phyloP scores from a whole-genome alignment of 1,284 basidiomycete genomes.

The Uromyces viciae-fabae region DNA sequence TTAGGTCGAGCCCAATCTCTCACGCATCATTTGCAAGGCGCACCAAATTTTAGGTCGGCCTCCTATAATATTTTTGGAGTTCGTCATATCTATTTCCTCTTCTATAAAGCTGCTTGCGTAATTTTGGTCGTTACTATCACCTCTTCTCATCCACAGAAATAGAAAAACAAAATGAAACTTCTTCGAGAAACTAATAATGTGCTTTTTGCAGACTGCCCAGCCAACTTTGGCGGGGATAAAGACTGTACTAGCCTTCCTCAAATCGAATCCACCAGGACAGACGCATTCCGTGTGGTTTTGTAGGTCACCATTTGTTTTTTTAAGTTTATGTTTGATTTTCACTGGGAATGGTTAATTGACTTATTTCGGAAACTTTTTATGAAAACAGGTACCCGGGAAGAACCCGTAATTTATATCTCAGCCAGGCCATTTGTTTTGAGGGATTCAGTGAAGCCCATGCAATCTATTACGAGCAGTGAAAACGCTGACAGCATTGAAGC shows the following conservation, averaged over 20 bases:
- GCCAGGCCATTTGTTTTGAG: constrained; percentile 92
- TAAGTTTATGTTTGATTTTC: constrained; percentile 12
- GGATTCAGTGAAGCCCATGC: constrained; percentile 78
- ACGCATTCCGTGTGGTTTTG: constrained; percentile 61
- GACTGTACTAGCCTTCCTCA: constrained; percentile 81
- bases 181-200: background rate
- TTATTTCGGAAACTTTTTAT: constrained; percentile 65
- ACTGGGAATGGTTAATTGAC: background rate
- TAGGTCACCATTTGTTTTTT: constrained; percentile 38
- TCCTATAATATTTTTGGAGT: constrained; percentile 58
- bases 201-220: constrained; percentile 64
- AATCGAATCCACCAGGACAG: constrained; percentile 60
- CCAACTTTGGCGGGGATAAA: constrained; percentile 88
- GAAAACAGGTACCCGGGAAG: constrained; percentile 63
- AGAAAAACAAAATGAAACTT: too few relatives aligned
- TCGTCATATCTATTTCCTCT: constrained; percentile 75
- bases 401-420: constrained; percentile 85
- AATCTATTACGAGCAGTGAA: constrained; percentile 77
- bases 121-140: too few relatives aligned
- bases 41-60: constrained; percentile 83
- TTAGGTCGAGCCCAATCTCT: constrained; percentile 39
- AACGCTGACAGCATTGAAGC: constrained; percentile 91
- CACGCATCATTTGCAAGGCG: constrained; percentile 66
- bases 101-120: too few relatives aligned
- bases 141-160: too few relatives aligned